Evolutionary conservation across 331 rosid species (phyloP), one percentile per base, ranked within the genome.

Genomic region (Dryas integrifolia): DNA sequence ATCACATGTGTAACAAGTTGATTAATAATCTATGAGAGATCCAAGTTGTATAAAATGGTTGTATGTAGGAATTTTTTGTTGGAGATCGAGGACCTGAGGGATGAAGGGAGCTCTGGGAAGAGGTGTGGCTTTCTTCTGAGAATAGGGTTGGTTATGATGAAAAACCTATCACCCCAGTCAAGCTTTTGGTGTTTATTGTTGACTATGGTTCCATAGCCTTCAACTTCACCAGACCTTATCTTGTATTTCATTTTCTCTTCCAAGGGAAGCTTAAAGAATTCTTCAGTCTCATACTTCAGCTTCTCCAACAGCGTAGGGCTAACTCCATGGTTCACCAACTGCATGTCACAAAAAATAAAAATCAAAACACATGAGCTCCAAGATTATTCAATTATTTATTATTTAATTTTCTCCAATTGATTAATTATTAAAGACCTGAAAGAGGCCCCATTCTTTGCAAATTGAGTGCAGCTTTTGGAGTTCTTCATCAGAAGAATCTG

Each of bases 301-400:
- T 88, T 81, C 78, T 76, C 84, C 43, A 88, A 55, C 18, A 88
- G 61, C 58, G 70, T 18, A 77, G 61, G 35, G 67, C 77, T 72
- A 58, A 90, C 90, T 81, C 92, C 97, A 77, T 92, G 98, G 81
- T 92, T 90, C 72, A 86, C 86, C 84, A 92, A 81, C 98, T 92
- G 46, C 69, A 64, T 0, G 21, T 18, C 21, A 18, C 21, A 18
- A 49, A 14, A 2, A 65, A 1, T 7, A 11, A 7, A 7, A 60
- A 35, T 18, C 21, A 48, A 38, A 26, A 26, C 30, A 26, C 30
- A 26, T 2, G 21, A 26, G 30, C 1, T 26, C 2, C 30, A 26
- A 26, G 30, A 26, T 26, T 26, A 26, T 26, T 26, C 30, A 26
- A 26, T 26, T 26, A 26, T 26, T 26, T 26, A 26, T 26, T 26